Conservation (phyloP, 768 basidiomycete species). For the Boletus rubroflammeus region DNA sequence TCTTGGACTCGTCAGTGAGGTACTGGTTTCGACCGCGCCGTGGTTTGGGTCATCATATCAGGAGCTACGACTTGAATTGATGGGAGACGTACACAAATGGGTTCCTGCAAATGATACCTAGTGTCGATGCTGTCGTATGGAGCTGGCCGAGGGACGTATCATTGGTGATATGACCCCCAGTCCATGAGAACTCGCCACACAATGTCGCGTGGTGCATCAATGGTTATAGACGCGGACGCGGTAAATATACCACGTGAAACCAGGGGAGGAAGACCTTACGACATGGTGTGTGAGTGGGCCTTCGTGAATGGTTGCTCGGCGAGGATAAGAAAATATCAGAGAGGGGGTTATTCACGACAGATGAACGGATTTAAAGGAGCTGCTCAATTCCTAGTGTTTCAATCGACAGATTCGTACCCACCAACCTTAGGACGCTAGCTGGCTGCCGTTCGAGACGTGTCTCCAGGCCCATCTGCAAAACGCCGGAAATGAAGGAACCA, state of each 20-base stretch:
- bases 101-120: conserved; percentile 45
- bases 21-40: conserved; percentile 46
- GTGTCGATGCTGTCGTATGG: background rate
- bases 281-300: background rate
- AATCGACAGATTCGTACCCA: too few species aligned
- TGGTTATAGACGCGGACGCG: conserved; percentile 43
- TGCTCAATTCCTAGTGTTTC: too few species aligned
- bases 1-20: conserved; percentile 40
- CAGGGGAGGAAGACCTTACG: conserved; percentile 37
- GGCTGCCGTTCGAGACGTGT: too few species aligned
- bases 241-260: conserved; percentile 44
- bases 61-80: background rate
- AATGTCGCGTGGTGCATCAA: conserved; percentile 57
- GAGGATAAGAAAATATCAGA: too few species aligned
- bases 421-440: too few species aligned
- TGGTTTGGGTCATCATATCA: background rate
- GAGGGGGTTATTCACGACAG: too few species aligned
- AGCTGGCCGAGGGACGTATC: conserved; percentile 38
- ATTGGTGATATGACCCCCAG: conserved; percentile 59
- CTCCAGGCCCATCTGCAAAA: too few species aligned
- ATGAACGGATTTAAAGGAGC: too few species aligned
- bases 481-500: too few species aligned
- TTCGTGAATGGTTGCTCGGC: too few species aligned
- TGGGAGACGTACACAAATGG: conserved; percentile 52
- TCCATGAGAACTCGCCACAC: conserved; percentile 63